These are phyloP conservation scores for Mallotus japonicus DNA, from an alignment of 441 rosid species.

Conservation along the genomic window DNA sequence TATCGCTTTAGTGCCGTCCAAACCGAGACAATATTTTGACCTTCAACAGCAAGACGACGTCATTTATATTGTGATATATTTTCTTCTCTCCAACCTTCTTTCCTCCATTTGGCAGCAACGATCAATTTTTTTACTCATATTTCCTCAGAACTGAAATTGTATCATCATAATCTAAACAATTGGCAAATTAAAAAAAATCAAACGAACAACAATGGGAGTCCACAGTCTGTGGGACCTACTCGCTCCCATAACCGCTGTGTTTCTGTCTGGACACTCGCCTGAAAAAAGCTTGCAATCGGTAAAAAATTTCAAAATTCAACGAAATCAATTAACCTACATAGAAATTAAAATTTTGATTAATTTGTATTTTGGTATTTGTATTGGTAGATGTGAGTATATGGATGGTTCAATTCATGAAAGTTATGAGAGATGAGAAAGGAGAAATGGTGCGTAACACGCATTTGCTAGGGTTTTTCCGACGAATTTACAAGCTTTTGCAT, in stretches of 20 bases:
- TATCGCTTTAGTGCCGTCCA: too few species aligned
- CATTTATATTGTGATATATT: not conserved
- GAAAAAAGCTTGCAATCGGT: constrained; percentile 87
- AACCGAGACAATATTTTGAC: not conserved
- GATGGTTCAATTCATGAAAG: constrained; percentile 98
- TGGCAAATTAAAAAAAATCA: not conserved
- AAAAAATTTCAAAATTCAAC: not conserved
- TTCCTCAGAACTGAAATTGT: not conserved
- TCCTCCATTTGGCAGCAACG: not conserved
- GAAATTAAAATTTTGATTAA: not conserved
- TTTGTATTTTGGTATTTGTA: not conserved
- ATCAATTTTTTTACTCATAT: not conserved
- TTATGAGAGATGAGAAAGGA: constrained; percentile 95
- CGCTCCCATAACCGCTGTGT: constrained; percentile 92
- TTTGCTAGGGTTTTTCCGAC: constrained; percentile 82
- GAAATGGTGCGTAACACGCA: constrained; percentile 94
- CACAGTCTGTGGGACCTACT: constrained; percentile 96
- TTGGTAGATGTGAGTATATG: constrained; percentile 84
- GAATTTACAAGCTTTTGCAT: constrained; percentile 85
- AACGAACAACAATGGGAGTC: constrained; percentile 85
- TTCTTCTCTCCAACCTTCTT: not conserved
- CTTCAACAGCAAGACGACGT: not conserved
- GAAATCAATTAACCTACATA: too few species aligned
- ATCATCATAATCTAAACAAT: too few species aligned
- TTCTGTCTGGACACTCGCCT: constrained; percentile 88